Evolutionary conservation across 768 basidiomycete species (phyloP), one percentile per base, ranked within the genome.

Genomic region (Lepiota brunneoincarnata): DNA sequence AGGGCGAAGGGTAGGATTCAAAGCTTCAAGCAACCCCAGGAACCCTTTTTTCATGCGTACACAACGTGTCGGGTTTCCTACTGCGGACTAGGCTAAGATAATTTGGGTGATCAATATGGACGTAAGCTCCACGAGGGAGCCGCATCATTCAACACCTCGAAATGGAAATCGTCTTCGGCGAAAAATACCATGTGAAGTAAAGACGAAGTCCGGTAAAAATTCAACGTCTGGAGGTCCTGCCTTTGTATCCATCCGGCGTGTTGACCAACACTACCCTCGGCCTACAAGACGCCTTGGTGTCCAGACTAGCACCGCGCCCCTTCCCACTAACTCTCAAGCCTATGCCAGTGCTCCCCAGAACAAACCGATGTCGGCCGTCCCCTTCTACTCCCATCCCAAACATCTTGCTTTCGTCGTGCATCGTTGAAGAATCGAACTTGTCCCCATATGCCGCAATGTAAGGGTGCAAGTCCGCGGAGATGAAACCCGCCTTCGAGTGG

Each of bases 331-430:
- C 46, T 20, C 31, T 54, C 53, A 47, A 48, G 9, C 53, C 53
- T 3, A 54, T 6, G 28, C 34, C 53, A n/a, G 53, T 54, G 28
- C 53, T 54, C 24, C 53, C 53, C 39, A 47, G 24, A 10, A 48
- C 46, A 40, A 34, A 46, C 17, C 26, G 14, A 17, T 17, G 18
- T 39, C 35, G 20, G 6, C 3, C 45, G n/a, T 40, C 26, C 26
- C n/a, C 17, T 7, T 24, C 17, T 21, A 15, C 11, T 11, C 11
- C 38, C 18, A 40, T 6, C 15, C 45, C 53, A 21, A 47, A 40
- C 7, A 10, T 12, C 6, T 14, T 2, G 17, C 38, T 21, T 11
- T 34, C 53, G 41, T 48, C 53, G 14, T 31, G 31, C 53, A 54
- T 54, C 28, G 5, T 31, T 5, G 10, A 11, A 20, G n/a, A 14